Evolutionary conservation across 305 asterid species (phyloP).

Genomic region (Euphrasia arctica): DNA sequence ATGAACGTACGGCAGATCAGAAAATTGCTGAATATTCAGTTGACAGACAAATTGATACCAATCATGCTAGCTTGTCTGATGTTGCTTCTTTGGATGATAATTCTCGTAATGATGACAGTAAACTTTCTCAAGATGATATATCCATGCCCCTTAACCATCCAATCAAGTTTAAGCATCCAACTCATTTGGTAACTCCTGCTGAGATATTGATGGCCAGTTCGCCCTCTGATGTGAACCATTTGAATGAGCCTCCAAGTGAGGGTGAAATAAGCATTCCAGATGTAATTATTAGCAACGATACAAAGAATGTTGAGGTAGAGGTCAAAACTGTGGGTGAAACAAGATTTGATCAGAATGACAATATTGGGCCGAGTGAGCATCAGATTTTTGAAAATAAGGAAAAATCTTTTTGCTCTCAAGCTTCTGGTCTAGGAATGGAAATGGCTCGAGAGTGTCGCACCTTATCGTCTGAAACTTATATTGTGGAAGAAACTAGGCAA

Average conservation of each 20-base stretch:
- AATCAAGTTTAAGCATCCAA: constrained; percentile 73
- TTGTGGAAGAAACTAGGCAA: constrained; percentile 48
- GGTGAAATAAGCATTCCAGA: constrained; percentile 51
- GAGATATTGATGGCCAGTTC: constrained; percentile 73
- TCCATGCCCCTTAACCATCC: constrained; percentile 39
- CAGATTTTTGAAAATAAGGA: constrained; percentile 52
- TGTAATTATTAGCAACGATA: constrained; percentile 42
- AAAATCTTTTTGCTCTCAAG: constrained; percentile 67
- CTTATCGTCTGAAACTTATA: constrained; percentile 50
- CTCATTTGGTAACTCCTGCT: constrained; percentile 87
- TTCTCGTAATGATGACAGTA: constrained; percentile 40
- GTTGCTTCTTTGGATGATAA: constrained; percentile 47
- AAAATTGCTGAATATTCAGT: constrained; percentile 57
- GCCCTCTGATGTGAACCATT: constrained; percentile 47
- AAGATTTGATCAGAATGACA: constrained; percentile 40
- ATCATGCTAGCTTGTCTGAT: constrained; percentile 43
- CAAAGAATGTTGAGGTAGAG: constrained; percentile 55
- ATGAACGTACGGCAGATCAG: constrained; percentile 41
- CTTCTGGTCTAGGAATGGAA: constrained; percentile 63
- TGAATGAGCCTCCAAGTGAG: constrained; percentile 48
- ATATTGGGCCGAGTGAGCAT: constrained; percentile 45
- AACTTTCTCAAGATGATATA: constrained; percentile 43
- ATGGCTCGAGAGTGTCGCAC: constrained; percentile 61
- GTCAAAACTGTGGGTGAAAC: constrained; percentile 63
- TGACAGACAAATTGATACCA: constrained; percentile 56